Percentiles rank a stretch among this genome's conserved stretches.
Conservation (phyloP, 768 basidiomycete species). For the Hortiboletus flavorubellus region DNA sequence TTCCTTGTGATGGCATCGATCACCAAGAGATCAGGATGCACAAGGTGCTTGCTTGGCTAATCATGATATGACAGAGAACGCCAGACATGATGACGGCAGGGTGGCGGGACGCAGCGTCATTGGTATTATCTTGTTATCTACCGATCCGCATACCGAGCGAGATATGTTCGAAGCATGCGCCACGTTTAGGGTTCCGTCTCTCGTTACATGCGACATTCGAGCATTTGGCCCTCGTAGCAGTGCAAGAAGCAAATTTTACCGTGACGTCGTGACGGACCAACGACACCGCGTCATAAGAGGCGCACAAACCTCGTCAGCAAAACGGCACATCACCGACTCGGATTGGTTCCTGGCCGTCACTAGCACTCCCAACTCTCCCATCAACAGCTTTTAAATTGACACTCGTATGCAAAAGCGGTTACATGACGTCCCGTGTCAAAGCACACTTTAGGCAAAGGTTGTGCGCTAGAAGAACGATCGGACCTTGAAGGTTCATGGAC, state of each 20-base stretch:
- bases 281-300: constrained; percentile 22
- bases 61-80: too few species aligned
- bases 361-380: too few species aligned
- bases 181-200: neutral
- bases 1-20: neutral
- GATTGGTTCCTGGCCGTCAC: constrained; percentile 3
- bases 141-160: constrained; percentile 8
- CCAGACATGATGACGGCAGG: constrained; percentile 3
- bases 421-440: constrained; percentile 1
- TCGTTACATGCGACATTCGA: neutral
- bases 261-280: constrained; percentile 14
- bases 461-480: neutral
- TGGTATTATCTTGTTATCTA: constrained; percentile 3
- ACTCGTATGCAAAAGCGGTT: neutral
- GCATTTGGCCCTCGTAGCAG: neutral
- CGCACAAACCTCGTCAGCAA: neutral
- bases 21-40: too few species aligned
- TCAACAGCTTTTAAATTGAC: neutral
- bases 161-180: constrained; percentile 3
- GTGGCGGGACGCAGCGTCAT: neutral
- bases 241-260: constrained; percentile 1
- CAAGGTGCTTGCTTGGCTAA: too few species aligned
- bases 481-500: neutral
- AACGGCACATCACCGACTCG: neutral
- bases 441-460: neutral